Percentiles rank a stretch among this genome's conserved stretches.
phyloP scores from a whole-genome alignment of 176 grass and related monocot genomes.

The Aegilops longissima region DNA sequence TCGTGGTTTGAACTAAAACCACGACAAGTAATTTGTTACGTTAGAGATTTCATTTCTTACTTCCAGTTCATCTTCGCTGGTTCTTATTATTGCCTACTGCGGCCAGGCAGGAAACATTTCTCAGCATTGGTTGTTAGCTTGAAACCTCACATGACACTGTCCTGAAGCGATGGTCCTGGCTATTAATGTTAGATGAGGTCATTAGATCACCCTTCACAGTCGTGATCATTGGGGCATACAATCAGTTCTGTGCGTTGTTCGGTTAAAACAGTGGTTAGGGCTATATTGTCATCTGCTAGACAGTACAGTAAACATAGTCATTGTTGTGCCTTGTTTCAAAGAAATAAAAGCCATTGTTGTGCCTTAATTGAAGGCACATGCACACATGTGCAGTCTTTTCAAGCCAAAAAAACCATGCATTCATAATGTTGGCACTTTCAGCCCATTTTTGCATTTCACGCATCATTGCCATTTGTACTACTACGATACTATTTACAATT shows the following conservation, averaged over 20 bases:
- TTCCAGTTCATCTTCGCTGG: background rate
- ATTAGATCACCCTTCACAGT: slow-evolving; percentile 14
- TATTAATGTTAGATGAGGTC: slow-evolving; percentile 22
- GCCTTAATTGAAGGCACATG: background rate
- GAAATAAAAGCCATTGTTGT: background rate
- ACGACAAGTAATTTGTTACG: no score
- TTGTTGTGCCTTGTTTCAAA: background rate
- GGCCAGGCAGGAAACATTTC: slow-evolving; percentile 17
- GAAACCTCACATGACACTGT: slow-evolving; percentile 17
- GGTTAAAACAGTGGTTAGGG: background rate
- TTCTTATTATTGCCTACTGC: background rate
- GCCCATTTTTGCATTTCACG: background rate
- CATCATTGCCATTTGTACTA: background rate
- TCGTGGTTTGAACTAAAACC: no score
- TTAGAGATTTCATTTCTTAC: background rate
- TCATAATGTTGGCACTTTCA: background rate
- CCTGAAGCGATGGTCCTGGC: slow-evolving; percentile 18
- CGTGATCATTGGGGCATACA: background rate
- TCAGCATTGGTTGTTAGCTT: slow-evolving; percentile 24
- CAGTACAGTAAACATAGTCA: background rate
- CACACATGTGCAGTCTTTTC: background rate
- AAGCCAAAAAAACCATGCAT: background rate
- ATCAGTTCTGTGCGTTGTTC: background rate
- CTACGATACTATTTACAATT: no score
- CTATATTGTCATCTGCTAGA: background rate